Conservation (phyloP, 768 basidiomycete genomes). For the Leccinum ochraceum region DNA sequence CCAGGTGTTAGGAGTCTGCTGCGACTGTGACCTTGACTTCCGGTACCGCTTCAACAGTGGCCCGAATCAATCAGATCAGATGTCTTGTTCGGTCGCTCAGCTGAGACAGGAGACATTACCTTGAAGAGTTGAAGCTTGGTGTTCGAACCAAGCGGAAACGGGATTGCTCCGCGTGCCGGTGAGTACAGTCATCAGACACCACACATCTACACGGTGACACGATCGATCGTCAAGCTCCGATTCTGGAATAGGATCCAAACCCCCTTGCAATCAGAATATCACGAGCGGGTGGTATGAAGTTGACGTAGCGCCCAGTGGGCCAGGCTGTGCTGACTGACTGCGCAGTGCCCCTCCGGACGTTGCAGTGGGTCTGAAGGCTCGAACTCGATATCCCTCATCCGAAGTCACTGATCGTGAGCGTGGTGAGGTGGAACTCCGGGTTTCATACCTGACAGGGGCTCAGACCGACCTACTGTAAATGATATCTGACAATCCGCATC, state of each 20-base stretch:
- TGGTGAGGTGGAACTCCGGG: neutral
- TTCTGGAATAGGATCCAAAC: neutral
- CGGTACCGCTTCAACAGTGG: neutral
- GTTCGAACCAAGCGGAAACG: neutral
- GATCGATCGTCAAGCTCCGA: neutral
- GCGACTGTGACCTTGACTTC: neutral
- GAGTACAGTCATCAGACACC: neutral
- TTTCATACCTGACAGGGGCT: neutral
- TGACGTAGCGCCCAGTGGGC: neutral
- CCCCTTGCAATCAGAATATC: neutral
- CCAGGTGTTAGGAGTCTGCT: neutral
- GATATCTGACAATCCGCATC: neutral
- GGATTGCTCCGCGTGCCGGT: neutral
- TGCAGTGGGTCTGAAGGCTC: neutral
- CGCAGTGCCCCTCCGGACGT: neutral
- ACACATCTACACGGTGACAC: neutral
- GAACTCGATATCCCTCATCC: neutral
- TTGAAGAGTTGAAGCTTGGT: neutral
- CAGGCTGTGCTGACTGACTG: neutral
- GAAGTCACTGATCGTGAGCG: neutral
- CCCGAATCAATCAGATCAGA: neutral
- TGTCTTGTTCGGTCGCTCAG: neutral
- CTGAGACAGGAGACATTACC: slow-evolving; percentile 1
- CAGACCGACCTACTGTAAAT: neutral
- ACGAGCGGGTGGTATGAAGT: neutral